phyloP scores from a whole-genome alignment of 2,329 filamentous ascomycete species.

The Diaporthe nobilis region DNA sequence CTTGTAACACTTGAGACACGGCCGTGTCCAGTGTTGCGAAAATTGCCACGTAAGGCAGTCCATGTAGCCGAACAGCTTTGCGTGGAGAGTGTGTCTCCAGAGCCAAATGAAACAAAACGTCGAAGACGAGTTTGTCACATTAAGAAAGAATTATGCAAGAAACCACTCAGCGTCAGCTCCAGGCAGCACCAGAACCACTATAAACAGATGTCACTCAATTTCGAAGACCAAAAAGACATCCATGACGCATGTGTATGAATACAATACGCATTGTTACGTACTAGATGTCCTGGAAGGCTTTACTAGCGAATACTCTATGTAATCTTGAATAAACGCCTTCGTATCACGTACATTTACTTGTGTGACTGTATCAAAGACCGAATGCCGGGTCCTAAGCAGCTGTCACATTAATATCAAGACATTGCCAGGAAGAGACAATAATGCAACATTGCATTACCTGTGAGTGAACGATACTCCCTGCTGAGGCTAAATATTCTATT shows the following conservation, averaged over 20 bases:
- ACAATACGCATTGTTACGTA: background rate
- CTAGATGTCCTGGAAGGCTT: background rate
- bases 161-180: background rate
- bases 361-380: too few relatives aligned
- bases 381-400: too few relatives aligned
- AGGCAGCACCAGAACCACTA: background rate
- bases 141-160: background rate
- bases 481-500: too few relatives aligned
- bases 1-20: background rate
- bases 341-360: too few relatives aligned
- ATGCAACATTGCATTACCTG: too few relatives aligned
- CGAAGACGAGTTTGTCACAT: background rate
- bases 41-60: background rate
- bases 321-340: background rate
- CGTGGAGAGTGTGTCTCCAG: background rate
- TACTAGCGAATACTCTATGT: background rate
- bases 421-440: too few relatives aligned
- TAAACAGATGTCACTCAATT: too few relatives aligned
- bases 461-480: too few relatives aligned
- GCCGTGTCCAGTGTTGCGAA: background rate
- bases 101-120: background rate
- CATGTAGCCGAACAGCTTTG: background rate
- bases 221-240: background rate
- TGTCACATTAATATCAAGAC: too few relatives aligned
- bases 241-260: background rate